These are phyloP conservation scores for Plasmodium sp. DNA, from an alignment of 169 alveolate genomes.

Conservation along the genomic window DNA sequence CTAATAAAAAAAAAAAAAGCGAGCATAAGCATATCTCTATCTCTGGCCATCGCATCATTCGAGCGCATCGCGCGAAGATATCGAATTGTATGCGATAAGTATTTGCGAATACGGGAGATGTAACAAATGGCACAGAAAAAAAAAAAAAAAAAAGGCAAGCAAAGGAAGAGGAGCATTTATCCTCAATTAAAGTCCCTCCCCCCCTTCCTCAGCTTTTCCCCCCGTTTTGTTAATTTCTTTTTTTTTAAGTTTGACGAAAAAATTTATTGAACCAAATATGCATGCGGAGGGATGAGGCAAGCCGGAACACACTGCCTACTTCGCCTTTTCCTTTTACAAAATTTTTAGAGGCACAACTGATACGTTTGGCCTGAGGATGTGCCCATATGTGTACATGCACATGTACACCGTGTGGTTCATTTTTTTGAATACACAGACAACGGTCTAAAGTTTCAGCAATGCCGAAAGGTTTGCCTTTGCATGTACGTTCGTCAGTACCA, in stretches of 20 bases:
- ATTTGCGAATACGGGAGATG: background rate
- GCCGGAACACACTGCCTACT: background rate
- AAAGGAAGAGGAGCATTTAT: background rate
- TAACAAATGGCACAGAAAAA: background rate
- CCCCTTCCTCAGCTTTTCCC: background rate
- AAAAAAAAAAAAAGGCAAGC: background rate
- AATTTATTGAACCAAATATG: background rate
- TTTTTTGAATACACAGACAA: background rate
- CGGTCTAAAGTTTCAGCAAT: background rate
- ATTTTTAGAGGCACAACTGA: background rate
- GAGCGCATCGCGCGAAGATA: background rate
- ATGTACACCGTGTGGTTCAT: background rate
- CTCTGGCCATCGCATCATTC: background rate
- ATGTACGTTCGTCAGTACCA: background rate
- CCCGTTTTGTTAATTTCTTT: background rate
- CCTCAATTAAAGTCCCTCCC: background rate
- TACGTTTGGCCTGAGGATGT: background rate
- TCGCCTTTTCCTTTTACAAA: background rate
- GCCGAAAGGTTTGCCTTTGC: background rate
- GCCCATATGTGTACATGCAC: background rate
- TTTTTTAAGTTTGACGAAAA: background rate
- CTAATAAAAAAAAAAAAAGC: background rate
- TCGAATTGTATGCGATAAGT: background rate
- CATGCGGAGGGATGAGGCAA: background rate
- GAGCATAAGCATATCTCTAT: background rate